These are phyloP conservation scores for Myrmaecium sp. DNA, from an alignment of 2,329 filamentous ascomycete species.

Conservation along the genomic window DNA sequence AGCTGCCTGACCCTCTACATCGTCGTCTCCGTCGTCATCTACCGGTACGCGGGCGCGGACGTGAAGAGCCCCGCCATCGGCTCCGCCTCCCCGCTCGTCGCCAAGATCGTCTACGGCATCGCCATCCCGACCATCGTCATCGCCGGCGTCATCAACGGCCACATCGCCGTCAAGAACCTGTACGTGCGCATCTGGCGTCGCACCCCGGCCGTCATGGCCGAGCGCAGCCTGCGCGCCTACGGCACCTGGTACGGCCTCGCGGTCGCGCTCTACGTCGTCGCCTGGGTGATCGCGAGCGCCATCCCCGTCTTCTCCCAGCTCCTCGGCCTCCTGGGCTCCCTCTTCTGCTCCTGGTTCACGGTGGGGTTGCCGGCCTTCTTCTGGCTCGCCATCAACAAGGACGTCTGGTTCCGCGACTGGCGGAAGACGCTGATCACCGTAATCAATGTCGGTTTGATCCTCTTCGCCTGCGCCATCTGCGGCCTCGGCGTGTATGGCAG, in stretches of 20 bases:
- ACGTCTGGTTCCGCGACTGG: slow-evolving; percentile 21
- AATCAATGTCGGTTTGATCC: slow-evolving; percentile 12
- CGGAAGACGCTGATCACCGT: slow-evolving; percentile 17
- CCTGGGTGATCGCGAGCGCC: slow-evolving; percentile 28
- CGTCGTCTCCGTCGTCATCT: slow-evolving; percentile 33
- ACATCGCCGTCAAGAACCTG: slow-evolving; percentile 35
- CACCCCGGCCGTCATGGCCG: too few relatives aligned
- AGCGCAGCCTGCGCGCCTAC: slow-evolving; percentile 35
- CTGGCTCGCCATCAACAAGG: slow-evolving; percentile 29
- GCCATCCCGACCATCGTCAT: slow-evolving; percentile 35
- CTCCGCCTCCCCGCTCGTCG: slow-evolving; percentile 28
- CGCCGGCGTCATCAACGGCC: slow-evolving; percentile 32
- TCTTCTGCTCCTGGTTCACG: slow-evolving; percentile 39
- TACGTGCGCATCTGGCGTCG: slow-evolving; percentile 33
- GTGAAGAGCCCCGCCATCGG: slow-evolving; percentile 32
- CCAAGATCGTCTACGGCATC: slow-evolving; percentile 34
- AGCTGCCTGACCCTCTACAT: slow-evolving; percentile 44
- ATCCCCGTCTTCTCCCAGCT: slow-evolving; percentile 39
- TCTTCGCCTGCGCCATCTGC: slow-evolving; percentile 14
- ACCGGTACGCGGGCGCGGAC: slow-evolving; percentile 30
- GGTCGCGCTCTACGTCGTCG: slow-evolving; percentile 28
- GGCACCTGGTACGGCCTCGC: slow-evolving; percentile 30
- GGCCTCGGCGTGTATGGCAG: background rate
- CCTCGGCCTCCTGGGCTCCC: slow-evolving; percentile 31
- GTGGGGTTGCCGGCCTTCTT: slow-evolving; percentile 36